These are phyloP conservation scores for Curvularia sp. DNA, from an alignment of 2,329 filamentous ascomycete genomes.

Conservation along the genomic window DNA sequence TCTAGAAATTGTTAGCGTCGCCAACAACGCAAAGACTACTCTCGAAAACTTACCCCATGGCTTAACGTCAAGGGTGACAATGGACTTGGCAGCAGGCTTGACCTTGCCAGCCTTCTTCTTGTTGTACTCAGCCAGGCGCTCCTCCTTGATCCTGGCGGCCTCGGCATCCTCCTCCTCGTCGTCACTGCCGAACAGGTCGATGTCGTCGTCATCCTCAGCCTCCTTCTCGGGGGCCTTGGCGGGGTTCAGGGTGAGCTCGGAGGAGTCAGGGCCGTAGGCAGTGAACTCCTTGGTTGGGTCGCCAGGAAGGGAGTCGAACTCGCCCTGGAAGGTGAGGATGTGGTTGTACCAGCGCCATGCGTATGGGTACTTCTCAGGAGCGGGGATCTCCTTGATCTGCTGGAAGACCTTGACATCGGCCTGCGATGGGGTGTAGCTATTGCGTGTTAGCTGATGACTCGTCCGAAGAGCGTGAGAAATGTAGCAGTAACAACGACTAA, in stretches of 20 bases:
- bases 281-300: conserved; percentile 89
- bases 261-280: conserved; percentile 85
- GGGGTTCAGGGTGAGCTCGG: conserved; percentile 81
- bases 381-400: conserved; percentile 77
- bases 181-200: conserved; percentile 92
- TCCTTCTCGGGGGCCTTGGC: conserved; percentile 76
- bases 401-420: conserved; percentile 97
- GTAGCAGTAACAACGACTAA: conserved; percentile 27
- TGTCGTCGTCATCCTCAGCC: conserved; percentile 68
- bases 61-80: conserved; percentile 96
- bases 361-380: conserved; percentile 87
- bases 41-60: conserved; percentile 82
- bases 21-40: background rate
- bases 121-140: conserved; percentile 90
- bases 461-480: conserved; percentile 7
- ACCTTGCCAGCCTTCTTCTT: conserved; percentile 96
- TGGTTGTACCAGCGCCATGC: conserved; percentile 99
- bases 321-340: conserved; percentile 88
- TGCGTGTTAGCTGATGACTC: conserved; percentile 34
- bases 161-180: conserved; percentile 75
- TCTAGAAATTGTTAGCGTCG: conserved; percentile 58
- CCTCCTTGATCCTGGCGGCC: conserved; percentile 82
- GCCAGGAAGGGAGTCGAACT: conserved; percentile 89
- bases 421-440: conserved; percentile 76
- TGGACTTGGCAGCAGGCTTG: conserved; percentile 93